Evolutionary conservation across 257 asterid species (phyloP).

Genomic region (Nicotiana noctiflora): DNA sequence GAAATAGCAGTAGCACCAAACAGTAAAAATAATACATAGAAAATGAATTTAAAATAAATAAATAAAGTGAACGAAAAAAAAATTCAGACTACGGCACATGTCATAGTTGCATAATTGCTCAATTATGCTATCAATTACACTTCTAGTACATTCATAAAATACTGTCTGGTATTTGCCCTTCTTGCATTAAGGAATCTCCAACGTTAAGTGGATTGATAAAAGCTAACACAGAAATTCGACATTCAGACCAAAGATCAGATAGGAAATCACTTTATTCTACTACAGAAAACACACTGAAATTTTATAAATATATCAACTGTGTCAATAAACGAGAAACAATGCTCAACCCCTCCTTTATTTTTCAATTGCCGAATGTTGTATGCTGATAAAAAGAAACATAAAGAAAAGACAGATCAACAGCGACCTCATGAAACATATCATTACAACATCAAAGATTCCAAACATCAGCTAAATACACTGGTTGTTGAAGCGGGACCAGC

Average conservation of each 20-base stretch:
- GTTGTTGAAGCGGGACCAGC: background rate
- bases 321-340: background rate
- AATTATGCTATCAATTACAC: too few relatives aligned
- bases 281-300: background rate
- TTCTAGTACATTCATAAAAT: too few relatives aligned
- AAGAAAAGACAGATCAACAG: background rate
- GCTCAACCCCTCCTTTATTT: background rate
- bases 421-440: background rate
- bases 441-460: background rate
- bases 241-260: background rate
- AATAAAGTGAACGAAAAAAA: too few relatives aligned
- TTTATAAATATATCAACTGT: background rate
- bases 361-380: background rate
- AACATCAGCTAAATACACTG: slow-evolving; percentile 9
- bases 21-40: too few relatives aligned
- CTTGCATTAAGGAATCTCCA: too few relatives aligned
- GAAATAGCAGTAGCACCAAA: too few relatives aligned
- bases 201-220: too few relatives aligned
- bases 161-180: too few relatives aligned
- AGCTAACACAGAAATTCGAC: background rate
- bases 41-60: too few relatives aligned
- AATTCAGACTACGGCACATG: too few relatives aligned
- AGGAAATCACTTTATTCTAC: background rate
- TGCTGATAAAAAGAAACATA: background rate
- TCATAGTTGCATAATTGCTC: too few relatives aligned